phyloP scores from a whole-genome alignment of 306 rosid species.

The Cucumis sativus region Cucumber_9930_V3 NC_026655.2:655501-656000 shows the following conservation, averaged over 20 bases:
- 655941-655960: no score
- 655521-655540: background rate
- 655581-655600: background rate
- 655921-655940: no score
- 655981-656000: no score
- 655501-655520: background rate
- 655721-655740: constrained; percentile 1
- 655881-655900: no score
- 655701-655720: background rate
- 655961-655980: no score
- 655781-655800: background rate
- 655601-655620: background rate
- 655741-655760: background rate
- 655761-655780: background rate
- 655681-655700: background rate
- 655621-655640: background rate
- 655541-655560: background rate
- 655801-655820: background rate
- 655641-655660: background rate
- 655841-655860: no score
- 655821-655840: no score
- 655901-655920: no score
- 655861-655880: no score
- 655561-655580: background rate
- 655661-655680: background rate